Evolutionary conservation across 2,329 filamentous ascomycete genomes (phyloP).

Genomic region (Colletotrichum siamense): DNA sequence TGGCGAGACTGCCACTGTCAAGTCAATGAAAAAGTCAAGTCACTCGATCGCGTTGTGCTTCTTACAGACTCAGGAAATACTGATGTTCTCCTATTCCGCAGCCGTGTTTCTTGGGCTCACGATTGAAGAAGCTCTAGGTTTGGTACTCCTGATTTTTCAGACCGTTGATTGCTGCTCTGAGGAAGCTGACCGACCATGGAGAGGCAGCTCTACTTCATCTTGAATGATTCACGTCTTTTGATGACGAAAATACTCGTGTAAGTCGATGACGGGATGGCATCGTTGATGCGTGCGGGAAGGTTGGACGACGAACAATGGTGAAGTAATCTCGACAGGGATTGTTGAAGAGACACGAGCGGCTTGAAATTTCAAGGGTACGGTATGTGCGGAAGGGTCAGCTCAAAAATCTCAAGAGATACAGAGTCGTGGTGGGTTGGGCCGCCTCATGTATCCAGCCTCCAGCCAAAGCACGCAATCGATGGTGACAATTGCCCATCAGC

Average conservation of each 20-base stretch:
- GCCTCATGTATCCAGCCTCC: not conserved
- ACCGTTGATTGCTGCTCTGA: not conserved
- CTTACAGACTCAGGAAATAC: not conserved
- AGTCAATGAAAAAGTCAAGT: not conserved
- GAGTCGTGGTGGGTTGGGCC: not conserved
- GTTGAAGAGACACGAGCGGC: not conserved
- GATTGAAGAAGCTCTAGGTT: not conserved
- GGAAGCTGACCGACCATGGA: not conserved
- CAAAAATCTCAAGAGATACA: not conserved
- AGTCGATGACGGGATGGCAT: not conserved
- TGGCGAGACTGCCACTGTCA: not conserved
- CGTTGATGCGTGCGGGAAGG: not conserved
- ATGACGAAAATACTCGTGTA: not conserved
- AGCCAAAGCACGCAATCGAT: conserved; percentile 20
- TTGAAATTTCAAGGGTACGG: not conserved
- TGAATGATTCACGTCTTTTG: not conserved
- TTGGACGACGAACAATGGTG: not conserved
- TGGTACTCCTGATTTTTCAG: not conserved
- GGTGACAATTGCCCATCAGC: conserved; percentile 11
- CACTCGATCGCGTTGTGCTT: not conserved
- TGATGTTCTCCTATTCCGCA: not conserved
- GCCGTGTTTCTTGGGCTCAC: not conserved
- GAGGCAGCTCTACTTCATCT: not conserved
- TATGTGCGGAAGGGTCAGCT: not conserved
- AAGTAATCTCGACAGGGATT: not conserved